Percentiles rank a stretch among this genome's conserved stretches.
Evolutionary conservation across 2,329 filamentous ascomycete species (phyloP).

Genomic region (Dryadomyces quercus-mongolicae): DNA sequence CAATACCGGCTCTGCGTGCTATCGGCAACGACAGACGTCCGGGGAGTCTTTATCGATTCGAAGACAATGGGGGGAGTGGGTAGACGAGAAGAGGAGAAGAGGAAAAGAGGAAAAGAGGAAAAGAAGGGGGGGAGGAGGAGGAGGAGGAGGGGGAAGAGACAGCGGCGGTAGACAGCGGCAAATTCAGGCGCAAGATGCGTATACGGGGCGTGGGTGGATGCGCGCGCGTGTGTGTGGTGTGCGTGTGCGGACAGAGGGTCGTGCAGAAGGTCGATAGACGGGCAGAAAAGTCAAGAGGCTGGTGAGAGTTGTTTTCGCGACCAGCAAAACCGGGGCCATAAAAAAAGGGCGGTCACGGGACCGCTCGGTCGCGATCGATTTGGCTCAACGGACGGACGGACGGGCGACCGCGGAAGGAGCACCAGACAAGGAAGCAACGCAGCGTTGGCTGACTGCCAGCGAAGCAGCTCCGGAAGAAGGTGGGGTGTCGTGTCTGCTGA

Average conservation of each 20-base stretch:
- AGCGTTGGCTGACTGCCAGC: constrained; percentile 1
- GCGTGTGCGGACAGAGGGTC: not conserved
- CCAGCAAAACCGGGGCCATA: not conserved
- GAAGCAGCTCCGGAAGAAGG: not conserved
- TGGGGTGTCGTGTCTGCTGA: not conserved
- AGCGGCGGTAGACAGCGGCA: not conserved
- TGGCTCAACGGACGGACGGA: not conserved
- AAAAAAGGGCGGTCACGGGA: constrained; percentile 7
- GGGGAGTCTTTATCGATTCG: not conserved
- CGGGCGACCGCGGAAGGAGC: not conserved
- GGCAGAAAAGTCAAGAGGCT: constrained; percentile 3
- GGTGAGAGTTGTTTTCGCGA: constrained; percentile 2
- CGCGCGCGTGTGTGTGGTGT: not conserved
- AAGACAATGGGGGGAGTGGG: not conserved
- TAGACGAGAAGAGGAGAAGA: not conserved
- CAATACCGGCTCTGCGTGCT: not conserved
- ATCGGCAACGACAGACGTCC: not conserved
- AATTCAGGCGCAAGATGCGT: not conserved
- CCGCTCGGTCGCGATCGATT: not conserved
- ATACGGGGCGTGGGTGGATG: not conserved
- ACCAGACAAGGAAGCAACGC: not conserved
- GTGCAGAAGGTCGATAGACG: not conserved
- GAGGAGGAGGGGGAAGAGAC: not conserved
- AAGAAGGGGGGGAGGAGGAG: not conserved
- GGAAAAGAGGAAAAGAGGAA: not conserved